Evolutionary conservation across 257 asterid species (phyloP).

Genomic region (Plantago major): DNA sequence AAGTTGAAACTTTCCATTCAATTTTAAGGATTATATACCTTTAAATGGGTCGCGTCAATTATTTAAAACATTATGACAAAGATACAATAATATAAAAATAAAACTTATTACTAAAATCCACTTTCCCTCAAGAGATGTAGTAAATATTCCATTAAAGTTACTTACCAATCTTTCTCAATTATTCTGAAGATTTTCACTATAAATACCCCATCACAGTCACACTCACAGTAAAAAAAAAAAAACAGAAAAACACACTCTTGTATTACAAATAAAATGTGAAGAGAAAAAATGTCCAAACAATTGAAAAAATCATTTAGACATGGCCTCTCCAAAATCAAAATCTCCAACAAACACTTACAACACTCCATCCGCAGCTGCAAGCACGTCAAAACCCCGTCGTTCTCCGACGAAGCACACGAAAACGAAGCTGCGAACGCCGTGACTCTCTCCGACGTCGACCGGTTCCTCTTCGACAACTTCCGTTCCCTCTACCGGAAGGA

Average conservation of each 20-base stretch:
- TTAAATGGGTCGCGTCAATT: too few species aligned
- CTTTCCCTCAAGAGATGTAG: slow-evolving; percentile 4
- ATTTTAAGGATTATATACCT: too few species aligned
- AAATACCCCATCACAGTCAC: neutral
- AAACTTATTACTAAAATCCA: neutral
- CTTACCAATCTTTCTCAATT: slow-evolving; percentile 29
- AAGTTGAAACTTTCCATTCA: too few species aligned
- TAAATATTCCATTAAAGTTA: slow-evolving; percentile 23
- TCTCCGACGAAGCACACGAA: slow-evolving; percentile 4
- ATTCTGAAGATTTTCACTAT: slow-evolving; percentile 1
- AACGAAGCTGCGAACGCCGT: slow-evolving; percentile 17
- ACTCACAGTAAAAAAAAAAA: too few species aligned
- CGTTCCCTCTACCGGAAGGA: slow-evolving; percentile 34
- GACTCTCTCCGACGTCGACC: slow-evolving; percentile 36
- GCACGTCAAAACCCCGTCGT: slow-evolving; percentile 35
- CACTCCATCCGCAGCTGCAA: slow-evolving; percentile 28
- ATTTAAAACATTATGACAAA: too few species aligned
- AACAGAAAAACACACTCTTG: neutral
- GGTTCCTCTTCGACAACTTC: slow-evolving; percentile 40
- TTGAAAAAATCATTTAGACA: slow-evolving; percentile 34
- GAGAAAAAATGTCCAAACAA: slow-evolving; percentile 31
- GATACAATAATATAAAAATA: too few species aligned
- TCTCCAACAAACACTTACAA: slow-evolving; percentile 19
- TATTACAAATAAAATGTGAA: too few species aligned
- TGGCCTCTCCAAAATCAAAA: slow-evolving; percentile 35